Evolutionary conservation across 352 stramenopile species (phyloP).

Genomic region (Achlya hypogyna): DNA sequence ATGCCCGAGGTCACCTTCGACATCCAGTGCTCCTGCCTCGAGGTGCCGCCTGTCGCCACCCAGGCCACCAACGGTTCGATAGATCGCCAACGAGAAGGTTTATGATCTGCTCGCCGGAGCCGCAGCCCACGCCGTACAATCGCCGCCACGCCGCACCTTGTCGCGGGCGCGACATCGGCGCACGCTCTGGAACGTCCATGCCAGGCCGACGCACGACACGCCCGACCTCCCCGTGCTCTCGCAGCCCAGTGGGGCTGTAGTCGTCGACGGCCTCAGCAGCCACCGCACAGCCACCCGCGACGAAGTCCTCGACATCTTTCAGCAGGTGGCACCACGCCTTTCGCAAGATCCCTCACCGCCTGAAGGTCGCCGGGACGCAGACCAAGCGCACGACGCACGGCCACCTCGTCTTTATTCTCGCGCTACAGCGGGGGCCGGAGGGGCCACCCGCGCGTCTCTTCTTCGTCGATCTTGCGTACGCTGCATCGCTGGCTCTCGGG

Average conservation of each 20-base stretch:
- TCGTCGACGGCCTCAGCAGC: conserved; percentile 58
- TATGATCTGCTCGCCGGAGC: conserved; percentile 53
- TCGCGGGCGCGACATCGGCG: background rate
- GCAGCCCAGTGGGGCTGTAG: conserved; percentile 54
- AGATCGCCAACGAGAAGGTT: conserved; percentile 79
- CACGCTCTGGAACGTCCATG: conserved; percentile 41
- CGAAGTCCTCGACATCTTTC: conserved; percentile 51
- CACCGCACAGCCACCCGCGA: conserved; percentile 31
- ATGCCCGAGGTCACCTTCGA: conserved; percentile 25
- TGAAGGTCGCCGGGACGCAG: background rate
- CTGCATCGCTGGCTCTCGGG: background rate
- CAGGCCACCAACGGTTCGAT: background rate
- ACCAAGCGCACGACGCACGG: conserved; percentile 60
- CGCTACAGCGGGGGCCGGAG: conserved; percentile 36
- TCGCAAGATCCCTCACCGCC: background rate
- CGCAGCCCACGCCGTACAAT: background rate
- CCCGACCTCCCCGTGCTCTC: conserved; percentile 47
- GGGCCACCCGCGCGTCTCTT: conserved; percentile 46
- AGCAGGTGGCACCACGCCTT: conserved; percentile 30
- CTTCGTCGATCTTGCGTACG: conserved; percentile 67
- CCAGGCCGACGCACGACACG: conserved; percentile 33
- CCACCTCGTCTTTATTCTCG: conserved; percentile 67
- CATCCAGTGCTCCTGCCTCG: conserved; percentile 58
- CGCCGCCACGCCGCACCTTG: background rate
- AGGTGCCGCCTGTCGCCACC: no score